Base-by-base conservation (phyloP, 2,329 filamentous ascomycete species). In the Cladophialophora immunda region DNA sequence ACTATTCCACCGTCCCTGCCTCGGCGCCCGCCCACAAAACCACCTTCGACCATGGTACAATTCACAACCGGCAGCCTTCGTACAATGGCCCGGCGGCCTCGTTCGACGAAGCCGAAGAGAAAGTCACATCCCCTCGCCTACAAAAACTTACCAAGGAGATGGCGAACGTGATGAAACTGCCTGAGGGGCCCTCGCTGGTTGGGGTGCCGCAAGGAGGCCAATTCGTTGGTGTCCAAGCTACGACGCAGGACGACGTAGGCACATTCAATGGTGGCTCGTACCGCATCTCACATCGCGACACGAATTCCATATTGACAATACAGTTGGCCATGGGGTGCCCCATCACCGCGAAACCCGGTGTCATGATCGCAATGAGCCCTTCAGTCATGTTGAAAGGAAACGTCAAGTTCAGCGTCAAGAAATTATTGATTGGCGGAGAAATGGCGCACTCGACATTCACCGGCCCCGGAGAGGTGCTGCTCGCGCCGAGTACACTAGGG, bases 211-310 rank as follows among this genome's bases (percentile, higher is more conserved):
- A 81, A 2, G 76, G 78, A 38, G 81, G 80, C 2, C 85, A 90
- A 65, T 93, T 94, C 70, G 77, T 83, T 5, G 92, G 91, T 32
- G 88, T 86, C 0, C 79, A 80, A 34, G 82, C 88, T 2, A 87
- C 90, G 0, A 41, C 52, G 8, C 85, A 86, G 0, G 95, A 98
- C 78, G 94, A 97, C 73, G 88, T 97, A 1, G 95, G 95, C n/a
- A 95, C 91, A 0, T 99, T 98, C 83, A 98, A 98, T 76, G 95
- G 95, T 17, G 95, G 95, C 13, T 94, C 92, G 75, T 99, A 94
- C 77, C 87, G 95, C 52, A 93, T 98, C 76, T 95, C 92, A 75
- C 95, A 99, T 76, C 86, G 95, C 25, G 93, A 97, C 78, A 90
- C 88, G 66, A 99, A 98, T 78, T 93, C 92, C 0, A 90, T 97